phyloP scores from a whole-genome alignment of 176 grass and related monocot genomes.

The Carex scoparia region DNA sequence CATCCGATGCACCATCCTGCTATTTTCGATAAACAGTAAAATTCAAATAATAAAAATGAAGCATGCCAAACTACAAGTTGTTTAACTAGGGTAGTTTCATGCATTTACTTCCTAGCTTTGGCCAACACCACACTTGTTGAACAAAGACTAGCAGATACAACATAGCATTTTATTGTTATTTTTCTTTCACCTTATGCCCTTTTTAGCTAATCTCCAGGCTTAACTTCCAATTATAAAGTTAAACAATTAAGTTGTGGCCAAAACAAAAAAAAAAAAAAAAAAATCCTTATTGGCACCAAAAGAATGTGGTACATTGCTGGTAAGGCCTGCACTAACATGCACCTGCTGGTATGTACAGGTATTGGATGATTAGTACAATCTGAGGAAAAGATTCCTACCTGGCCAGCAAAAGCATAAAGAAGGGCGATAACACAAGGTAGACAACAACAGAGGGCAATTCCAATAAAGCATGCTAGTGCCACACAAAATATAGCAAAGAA shows the following conservation, averaged over 20 bases:
- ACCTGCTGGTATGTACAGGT: background rate
- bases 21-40: background rate
- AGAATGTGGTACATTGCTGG: background rate
- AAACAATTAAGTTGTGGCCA: background rate
- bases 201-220: background rate
- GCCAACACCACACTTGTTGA: background rate
- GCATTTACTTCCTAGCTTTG: background rate
- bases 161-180: background rate
- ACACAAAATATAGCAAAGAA: constrained; percentile 81
- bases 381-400: constrained; percentile 43
- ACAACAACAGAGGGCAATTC: constrained; percentile 94
- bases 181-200: background rate
- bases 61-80: background rate
- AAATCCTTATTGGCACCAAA: background rate
- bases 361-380: background rate
- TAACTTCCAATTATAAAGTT: background rate
- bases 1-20: constrained; percentile 93
- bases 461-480: constrained; percentile 80
- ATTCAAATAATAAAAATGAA: constrained; percentile 3
- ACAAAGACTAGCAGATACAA: background rate
- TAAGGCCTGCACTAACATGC: background rate
- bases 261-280: background rate
- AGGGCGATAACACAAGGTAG: constrained; percentile 92
- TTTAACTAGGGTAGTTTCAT: background rate
- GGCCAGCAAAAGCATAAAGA: constrained; percentile 79